A percentile compares a stretch with the other conserved stretches of the same genome.
Evolutionary conservation across 495 filamentous ascomycete species (phyloP).

Genomic region (Tuber brumale): DNA sequence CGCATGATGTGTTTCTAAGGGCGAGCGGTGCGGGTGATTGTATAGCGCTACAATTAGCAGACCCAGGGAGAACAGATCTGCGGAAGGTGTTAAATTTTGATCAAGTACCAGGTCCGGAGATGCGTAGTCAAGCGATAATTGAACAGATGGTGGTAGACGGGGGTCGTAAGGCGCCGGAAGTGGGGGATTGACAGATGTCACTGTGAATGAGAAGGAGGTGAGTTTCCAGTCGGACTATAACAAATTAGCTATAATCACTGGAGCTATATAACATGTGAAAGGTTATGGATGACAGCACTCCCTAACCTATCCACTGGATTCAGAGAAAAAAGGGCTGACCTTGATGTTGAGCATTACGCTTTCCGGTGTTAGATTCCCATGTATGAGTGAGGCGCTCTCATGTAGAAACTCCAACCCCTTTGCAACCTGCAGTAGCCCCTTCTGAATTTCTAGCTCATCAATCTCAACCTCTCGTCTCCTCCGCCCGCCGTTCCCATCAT

Average conservation of each 20-base stretch:
- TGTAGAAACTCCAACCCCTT: slow-evolving; percentile 95
- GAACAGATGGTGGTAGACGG: slow-evolving; percentile 73
- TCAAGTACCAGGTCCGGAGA: slow-evolving; percentile 92
- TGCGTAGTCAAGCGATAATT: slow-evolving; percentile 84
- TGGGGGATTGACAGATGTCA: slow-evolving; percentile 61
- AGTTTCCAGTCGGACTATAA: slow-evolving; percentile 95
- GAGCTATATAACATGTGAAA: slow-evolving; percentile 8
- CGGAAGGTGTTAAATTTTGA: slow-evolving; percentile 66
- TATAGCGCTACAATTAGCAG: slow-evolving; percentile 83
- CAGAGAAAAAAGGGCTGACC: slow-evolving; percentile 46
- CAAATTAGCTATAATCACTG: slow-evolving; percentile 16
- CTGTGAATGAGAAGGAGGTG: slow-evolving; percentile 82
- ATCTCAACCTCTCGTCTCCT: slow-evolving; percentile 81
- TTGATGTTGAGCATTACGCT: slow-evolving; percentile 93
- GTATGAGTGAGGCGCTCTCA: slow-evolving; percentile 88
- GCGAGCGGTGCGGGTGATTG: slow-evolving; percentile 83
- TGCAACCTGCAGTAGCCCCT: slow-evolving; percentile 83
- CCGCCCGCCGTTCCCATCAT: slow-evolving; percentile 67
- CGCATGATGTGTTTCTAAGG: slow-evolving; percentile 71
- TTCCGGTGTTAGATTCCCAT: slow-evolving; percentile 90
- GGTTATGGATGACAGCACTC: not conserved
- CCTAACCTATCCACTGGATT: not conserved
- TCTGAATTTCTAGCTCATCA: slow-evolving; percentile 96
- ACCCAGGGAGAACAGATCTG: slow-evolving; percentile 90
- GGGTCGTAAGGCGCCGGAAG: slow-evolving; percentile 63